Evolutionary conservation across 139 green algal species (phyloP), one percentile per base, ranked within the genome.

Genomic region (Haematococcus sp.): DNA sequence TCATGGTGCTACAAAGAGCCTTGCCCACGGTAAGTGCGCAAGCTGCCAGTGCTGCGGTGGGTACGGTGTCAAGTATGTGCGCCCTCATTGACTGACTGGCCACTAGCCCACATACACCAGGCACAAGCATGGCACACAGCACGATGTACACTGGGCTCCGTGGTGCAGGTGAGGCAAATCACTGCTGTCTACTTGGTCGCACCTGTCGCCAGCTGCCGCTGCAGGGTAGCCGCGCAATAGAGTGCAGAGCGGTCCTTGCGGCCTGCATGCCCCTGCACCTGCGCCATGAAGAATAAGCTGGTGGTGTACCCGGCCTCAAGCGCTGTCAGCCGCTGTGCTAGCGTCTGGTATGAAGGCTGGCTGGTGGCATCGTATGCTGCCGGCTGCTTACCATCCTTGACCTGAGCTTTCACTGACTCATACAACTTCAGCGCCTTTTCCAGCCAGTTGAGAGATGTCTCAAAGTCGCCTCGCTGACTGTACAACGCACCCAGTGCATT

Each of bases 221-320:
- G 76, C 15, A 89, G 46, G 4, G 84, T 89, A 9, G 84, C 80
- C 40, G 79, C 84, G 43, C 84, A 89, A 68, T 86, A 86, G 4
- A 73, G 66, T 20, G 84, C 84, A 2, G 77, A 85, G 9, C 44
- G 43, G 28, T 74, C 68, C 33, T 65, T 74, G 40, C 79, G 30
- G 7, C 63, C 75, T 7, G 68, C 68, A 49, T 76, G 73, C 16
- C 44, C 75, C 49, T 86, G 60, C 19, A 73, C 79, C 68, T 88
- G 83, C 2, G 83, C 83, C 55, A 84, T 20, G 76, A 68, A 87
- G 76, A 80, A 89, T 27, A 89, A 52, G 2, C 72, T 89, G 51
- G 23, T 73, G n/a, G 84, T 89, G 76, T 86, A 78, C 16, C 83
- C 65, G 4, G 27, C n/a, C 34, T 87, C 78, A n/a, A 79, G 28